These are phyloP conservation scores for Coemansia sp. DNA, from an alignment of 192 early-diverging fungal species.

Conservation along the genomic window DNA sequence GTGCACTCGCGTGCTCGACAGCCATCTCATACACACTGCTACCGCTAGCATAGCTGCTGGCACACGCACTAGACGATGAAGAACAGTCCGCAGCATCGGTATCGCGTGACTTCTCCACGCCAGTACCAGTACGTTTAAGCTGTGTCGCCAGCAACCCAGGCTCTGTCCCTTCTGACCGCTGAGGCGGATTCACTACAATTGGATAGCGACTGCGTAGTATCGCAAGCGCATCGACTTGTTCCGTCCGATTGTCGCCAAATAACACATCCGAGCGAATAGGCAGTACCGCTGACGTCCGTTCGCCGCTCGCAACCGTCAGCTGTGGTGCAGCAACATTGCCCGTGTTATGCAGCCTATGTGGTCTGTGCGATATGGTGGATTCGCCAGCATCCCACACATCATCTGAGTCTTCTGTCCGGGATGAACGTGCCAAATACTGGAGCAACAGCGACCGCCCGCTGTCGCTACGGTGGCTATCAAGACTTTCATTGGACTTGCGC, in stretches of 20 bases:
- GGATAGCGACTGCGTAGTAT: not conserved
- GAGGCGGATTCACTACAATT: not conserved
- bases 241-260: not conserved
- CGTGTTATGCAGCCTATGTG: not conserved
- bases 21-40: slow-evolving; percentile 16
- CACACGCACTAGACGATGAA: not conserved
- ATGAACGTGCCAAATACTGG: not conserved
- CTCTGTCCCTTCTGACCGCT: not conserved
- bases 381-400: not conserved
- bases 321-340: not conserved
- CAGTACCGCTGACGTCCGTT: not conserved
- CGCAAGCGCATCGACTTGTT: not conserved
- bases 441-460: not conserved
- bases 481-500: not conserved
- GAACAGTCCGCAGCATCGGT: not conserved
- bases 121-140: not conserved
- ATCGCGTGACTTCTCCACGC: not conserved
- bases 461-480: not conserved
- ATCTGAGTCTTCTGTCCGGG: not conserved
- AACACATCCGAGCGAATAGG: slow-evolving; percentile 5
- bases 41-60: slow-evolving; percentile 2
- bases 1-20: not conserved
- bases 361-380: not conserved
- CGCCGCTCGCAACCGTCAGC: not conserved
- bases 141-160: not conserved